Evolutionary conservation across 306 rosid species (phyloP).

Genomic region (Rubus parviflorus): DNA sequence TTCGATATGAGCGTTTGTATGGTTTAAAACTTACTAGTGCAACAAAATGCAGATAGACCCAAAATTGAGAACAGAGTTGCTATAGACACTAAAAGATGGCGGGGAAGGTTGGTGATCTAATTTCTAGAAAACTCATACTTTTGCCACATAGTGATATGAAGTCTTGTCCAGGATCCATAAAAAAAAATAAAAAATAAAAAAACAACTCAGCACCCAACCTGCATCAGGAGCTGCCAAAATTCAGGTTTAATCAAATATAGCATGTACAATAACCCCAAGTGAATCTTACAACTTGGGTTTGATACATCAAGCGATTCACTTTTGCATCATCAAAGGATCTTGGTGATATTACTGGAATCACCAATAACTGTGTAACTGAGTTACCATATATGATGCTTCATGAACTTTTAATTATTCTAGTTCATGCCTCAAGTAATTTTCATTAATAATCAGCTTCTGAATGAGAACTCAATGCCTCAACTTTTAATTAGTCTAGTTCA

Average conservation of each 20-base stretch:
- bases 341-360: slow-evolving; percentile 60
- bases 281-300: slow-evolving; percentile 59
- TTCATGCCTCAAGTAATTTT: background rate
- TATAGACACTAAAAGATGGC: background rate
- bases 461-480: no score
- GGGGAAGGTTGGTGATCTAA: background rate
- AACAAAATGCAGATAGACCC: slow-evolving; percentile 1
- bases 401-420: background rate
- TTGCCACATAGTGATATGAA: background rate
- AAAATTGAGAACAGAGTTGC: slow-evolving; percentile 4
- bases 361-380: slow-evolving; percentile 46
- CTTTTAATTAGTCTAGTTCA: background rate
- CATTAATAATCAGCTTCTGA: background rate
- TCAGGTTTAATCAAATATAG: slow-evolving; percentile 17
- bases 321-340: slow-evolving; percentile 54
- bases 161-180: background rate
- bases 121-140: background rate
- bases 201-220: background rate
- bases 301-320: slow-evolving; percentile 63
- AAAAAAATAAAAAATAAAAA: background rate
- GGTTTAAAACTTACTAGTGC: background rate
- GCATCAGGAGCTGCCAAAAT: slow-evolving; percentile 3
- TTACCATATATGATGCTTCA: slow-evolving; percentile 48
- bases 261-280: slow-evolving; percentile 71
- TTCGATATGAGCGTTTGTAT: background rate